Evolutionary conservation across 2,329 filamentous ascomycete genomes (phyloP), one percentile per base, ranked within the genome.

Genomic region (Chaetomium globosum): DNA sequence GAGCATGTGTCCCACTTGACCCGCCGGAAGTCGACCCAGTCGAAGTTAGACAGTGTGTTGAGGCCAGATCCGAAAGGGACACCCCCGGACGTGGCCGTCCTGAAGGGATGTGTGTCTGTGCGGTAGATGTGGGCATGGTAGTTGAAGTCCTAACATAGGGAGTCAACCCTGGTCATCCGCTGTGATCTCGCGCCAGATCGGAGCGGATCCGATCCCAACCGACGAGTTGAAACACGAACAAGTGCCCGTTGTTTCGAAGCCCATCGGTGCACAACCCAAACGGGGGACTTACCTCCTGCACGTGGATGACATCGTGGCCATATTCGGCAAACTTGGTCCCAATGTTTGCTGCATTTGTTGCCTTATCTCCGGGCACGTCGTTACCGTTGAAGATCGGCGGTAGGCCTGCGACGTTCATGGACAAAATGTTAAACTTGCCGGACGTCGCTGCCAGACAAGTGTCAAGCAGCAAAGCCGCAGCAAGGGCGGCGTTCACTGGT

Each of bases 41-140:
- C 72, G 68, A 80, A 85, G 71, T 85, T 86, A 67, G 87, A 80
- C 52, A 90, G 73, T 0, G 85, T 85, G 77, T 90, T 90, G 60
- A 90, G 77, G 1, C 88, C 88, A 59, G 81, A 84, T 10, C 88
- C 88, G 68, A 90, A 80, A 0, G 79, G 82, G 0, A 86, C 87
- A 28, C 85, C 85, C n/a, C 88, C 87, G 5, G 85, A 87, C 2
- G 87, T 90, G 0, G 85, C 74, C 1, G 87, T 89, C 61, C 87
- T 81, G 74, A 83, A 82, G 3, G 84, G 79, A 71, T 88, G 86
- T 52, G 79, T 81, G 73, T 87, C 85, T 16, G 83, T 84, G 10
- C 78, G 78, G 75, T 89, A 90, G 68, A 90, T 81, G 64, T 61
- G 16, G 4, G 85, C 83, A 70, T 90, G 87, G 75, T 85, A 90